Conservation (phyloP, 768 basidiomycete species). For the Tricholoma bakamatsutake region DNA sequence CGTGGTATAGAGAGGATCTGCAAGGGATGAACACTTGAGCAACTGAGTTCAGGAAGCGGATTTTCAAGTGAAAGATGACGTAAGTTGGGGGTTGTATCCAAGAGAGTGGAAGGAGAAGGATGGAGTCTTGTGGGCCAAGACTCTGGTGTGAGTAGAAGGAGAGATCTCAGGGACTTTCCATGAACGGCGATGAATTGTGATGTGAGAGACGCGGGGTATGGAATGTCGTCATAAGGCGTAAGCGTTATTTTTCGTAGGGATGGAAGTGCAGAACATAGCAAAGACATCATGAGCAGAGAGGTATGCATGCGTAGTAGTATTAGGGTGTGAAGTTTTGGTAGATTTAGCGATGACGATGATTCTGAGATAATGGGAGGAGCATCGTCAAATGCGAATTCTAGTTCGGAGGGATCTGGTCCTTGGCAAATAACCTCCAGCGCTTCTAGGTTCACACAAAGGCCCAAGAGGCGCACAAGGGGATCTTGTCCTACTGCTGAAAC, state of each 20-base stretch:
- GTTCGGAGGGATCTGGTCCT: slow-evolving; percentile 50
- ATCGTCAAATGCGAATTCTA: slow-evolving; percentile 26
- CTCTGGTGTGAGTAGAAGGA: slow-evolving; percentile 65
- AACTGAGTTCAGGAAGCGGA: slow-evolving; percentile 50
- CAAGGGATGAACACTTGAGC: slow-evolving; percentile 36
- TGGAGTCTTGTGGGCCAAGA: slow-evolving; percentile 58
- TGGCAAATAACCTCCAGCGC: slow-evolving; percentile 58
- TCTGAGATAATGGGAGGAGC: slow-evolving; percentile 23
- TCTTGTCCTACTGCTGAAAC: slow-evolving; percentile 39
- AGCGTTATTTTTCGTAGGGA: slow-evolving; percentile 56
- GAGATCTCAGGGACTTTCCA: slow-evolving; percentile 50
- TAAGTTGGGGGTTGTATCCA: slow-evolving; percentile 47
- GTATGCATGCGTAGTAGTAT: slow-evolving; percentile 61
- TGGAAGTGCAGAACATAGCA: slow-evolving; percentile 59
- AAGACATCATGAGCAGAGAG: slow-evolving; percentile 54
- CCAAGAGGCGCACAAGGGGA: slow-evolving; percentile 52
- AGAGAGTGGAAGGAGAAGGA: slow-evolving; percentile 44
- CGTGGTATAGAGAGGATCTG: slow-evolving; percentile 71
- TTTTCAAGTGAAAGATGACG: slow-evolving; percentile 68
- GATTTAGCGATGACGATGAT: slow-evolving; percentile 39
- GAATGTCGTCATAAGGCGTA: slow-evolving; percentile 69
- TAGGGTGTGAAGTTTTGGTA: slow-evolving; percentile 54
- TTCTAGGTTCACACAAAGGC: slow-evolving; percentile 50
- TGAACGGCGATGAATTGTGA: slow-evolving; percentile 56
- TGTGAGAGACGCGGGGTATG: slow-evolving; percentile 50